Conservation (phyloP, 1,284 basidiomycete species). For the Rhodotorula sp. region DNA sequence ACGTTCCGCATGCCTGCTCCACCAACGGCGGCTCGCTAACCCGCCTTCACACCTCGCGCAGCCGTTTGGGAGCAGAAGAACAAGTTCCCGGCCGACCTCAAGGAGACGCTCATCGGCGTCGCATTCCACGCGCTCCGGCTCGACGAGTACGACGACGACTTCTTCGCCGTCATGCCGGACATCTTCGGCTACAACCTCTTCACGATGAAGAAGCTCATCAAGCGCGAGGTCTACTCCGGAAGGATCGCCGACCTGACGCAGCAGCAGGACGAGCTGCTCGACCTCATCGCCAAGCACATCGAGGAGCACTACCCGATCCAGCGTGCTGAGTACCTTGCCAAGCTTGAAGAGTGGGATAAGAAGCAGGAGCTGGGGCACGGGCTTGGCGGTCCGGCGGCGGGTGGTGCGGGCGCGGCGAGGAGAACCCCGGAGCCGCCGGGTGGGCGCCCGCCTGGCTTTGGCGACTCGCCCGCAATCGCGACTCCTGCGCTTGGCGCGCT, state of each 20-base stretch:
- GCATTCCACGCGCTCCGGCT: slow-evolving; percentile 77
- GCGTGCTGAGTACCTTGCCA: slow-evolving; percentile 24
- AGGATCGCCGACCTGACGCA: slow-evolving; percentile 26
- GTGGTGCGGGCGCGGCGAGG: not conserved
- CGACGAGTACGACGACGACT: slow-evolving; percentile 86
- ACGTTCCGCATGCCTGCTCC: too few species aligned
- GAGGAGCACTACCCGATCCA: slow-evolving; percentile 12
- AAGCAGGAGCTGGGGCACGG: slow-evolving; percentile 15
- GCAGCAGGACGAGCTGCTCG: slow-evolving; percentile 24
- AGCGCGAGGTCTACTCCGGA: slow-evolving; percentile 40
- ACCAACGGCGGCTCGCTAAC: not conserved
- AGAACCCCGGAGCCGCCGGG: slow-evolving; percentile 11
- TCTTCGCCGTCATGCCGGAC: slow-evolving; percentile 81
- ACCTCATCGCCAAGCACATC: slow-evolving; percentile 20
- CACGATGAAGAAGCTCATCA: slow-evolving; percentile 51
- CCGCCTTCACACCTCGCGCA: not conserved
- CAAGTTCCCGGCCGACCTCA: slow-evolving; percentile 82
- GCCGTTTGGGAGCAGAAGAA: slow-evolving; percentile 46
- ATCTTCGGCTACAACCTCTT: slow-evolving; percentile 92
- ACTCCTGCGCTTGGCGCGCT: slow-evolving; percentile 4
- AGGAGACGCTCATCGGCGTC: slow-evolving; percentile 68
- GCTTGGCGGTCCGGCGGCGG: slow-evolving; percentile 4
- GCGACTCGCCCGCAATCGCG: slow-evolving; percentile 13
- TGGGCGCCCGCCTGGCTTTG: slow-evolving; percentile 18
- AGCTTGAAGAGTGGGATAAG: slow-evolving; percentile 21